Percentiles rank a stretch among this genome's conserved stretches.
Conservation (phyloP, 805 yeast genomes). For the Lipomyces sp. region DNA sequence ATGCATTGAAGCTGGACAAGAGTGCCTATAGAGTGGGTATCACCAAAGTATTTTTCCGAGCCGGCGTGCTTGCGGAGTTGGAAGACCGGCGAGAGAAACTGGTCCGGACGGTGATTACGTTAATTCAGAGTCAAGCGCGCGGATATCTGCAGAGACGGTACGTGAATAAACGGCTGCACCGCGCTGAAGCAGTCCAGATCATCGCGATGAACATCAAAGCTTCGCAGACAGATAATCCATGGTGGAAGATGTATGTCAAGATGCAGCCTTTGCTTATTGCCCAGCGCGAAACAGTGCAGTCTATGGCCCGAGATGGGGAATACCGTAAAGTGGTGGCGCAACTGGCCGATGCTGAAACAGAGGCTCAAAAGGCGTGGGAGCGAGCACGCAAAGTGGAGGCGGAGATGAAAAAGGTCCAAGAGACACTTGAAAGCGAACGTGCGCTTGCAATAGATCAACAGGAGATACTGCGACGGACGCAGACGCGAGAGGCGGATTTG, state of each 20-base stretch:
- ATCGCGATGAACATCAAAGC: slow-evolving; percentile 64
- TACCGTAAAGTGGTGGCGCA: slow-evolving; percentile 40
- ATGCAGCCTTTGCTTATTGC: slow-evolving; percentile 77
- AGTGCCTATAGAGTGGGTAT: slow-evolving; percentile 69
- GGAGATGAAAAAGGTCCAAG: slow-evolving; percentile 44
- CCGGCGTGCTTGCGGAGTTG: slow-evolving; percentile 75
- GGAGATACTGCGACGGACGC: slow-evolving; percentile 51
- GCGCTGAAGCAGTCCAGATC: slow-evolving; percentile 71
- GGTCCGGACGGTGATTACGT: slow-evolving; percentile 59
- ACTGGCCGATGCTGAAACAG: slow-evolving; percentile 44
- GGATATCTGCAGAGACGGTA: slow-evolving; percentile 64
- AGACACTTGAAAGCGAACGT: slow-evolving; percentile 50
- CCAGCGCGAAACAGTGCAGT: slow-evolving; percentile 55
- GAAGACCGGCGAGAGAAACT: slow-evolving; percentile 76
- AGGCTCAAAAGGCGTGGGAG: slow-evolving; percentile 41
- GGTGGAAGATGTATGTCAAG: slow-evolving; percentile 75
- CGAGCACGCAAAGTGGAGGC: slow-evolving; percentile 40
- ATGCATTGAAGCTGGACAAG: slow-evolving; percentile 63
- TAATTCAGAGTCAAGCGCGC: slow-evolving; percentile 66
- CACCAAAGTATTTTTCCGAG: slow-evolving; percentile 73
- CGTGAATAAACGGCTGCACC: slow-evolving; percentile 56
- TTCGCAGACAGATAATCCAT: slow-evolving; percentile 59
- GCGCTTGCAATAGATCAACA: slow-evolving; percentile 55
- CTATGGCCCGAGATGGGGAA: slow-evolving; percentile 46
- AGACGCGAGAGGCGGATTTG: slow-evolving; percentile 49